phyloP scores from a whole-genome alignment of 768 basidiomycete genomes.

The Russula emetica region DNA sequence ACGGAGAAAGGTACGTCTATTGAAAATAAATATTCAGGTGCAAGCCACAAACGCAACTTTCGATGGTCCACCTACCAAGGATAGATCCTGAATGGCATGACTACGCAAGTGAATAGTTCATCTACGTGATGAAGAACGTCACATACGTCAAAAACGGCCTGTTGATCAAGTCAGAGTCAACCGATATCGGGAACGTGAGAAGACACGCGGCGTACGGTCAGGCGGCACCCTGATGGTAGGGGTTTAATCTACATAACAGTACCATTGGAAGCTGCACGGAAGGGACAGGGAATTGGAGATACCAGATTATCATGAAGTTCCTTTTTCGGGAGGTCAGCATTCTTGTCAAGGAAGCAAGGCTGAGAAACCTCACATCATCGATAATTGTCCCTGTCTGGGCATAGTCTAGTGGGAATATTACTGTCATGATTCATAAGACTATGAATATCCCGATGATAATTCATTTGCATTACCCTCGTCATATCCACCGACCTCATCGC shows the following conservation, averaged over 20 bases:
- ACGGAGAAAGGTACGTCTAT: slow-evolving; percentile 24
- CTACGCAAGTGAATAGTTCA: slow-evolving; percentile 24
- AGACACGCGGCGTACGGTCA: slow-evolving; percentile 35
- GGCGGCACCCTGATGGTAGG: slow-evolving; percentile 47
- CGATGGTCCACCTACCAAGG: slow-evolving; percentile 31
- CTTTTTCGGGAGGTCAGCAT: slow-evolving; percentile 4
- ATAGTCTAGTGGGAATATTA: slow-evolving; percentile 49
- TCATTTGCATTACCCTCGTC: slow-evolving; percentile 32
- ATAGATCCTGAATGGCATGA: slow-evolving; percentile 44
- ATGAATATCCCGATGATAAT: background rate
- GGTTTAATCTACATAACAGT: slow-evolving; percentile 32
- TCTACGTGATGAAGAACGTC: background rate
- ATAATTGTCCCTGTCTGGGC: slow-evolving; percentile 44
- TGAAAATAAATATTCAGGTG: background rate
- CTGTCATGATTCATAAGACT: slow-evolving; percentile 11
- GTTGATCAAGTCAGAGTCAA: background rate
- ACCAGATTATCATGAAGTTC: slow-evolving; percentile 25
- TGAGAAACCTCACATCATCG: slow-evolving; percentile 41
- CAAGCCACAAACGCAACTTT: background rate
- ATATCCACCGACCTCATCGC: slow-evolving; percentile 41
- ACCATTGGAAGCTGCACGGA: background rate
- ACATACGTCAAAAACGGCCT: slow-evolving; percentile 28
- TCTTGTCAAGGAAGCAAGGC: background rate
- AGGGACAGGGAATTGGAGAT: background rate
- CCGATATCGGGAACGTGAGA: background rate